A percentile compares a stretch with the other conserved stretches of the same genome.
These are phyloP conservation scores for Mycena belliarum DNA, from an alignment of 768 basidiomycete genomes.

Conservation along the genomic window DNA sequence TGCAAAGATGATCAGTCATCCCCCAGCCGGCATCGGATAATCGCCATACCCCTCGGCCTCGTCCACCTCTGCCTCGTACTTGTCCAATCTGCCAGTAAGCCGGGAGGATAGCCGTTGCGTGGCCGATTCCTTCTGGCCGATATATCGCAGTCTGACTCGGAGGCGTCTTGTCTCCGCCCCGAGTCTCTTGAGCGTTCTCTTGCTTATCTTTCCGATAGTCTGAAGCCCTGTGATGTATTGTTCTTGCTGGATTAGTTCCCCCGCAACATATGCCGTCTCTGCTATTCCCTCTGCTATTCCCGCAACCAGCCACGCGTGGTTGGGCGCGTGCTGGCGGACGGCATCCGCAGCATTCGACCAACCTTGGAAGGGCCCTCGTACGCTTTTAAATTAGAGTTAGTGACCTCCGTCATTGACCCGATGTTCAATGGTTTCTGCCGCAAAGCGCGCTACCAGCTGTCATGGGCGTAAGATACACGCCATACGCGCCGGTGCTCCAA, in stretches of 20 bases:
- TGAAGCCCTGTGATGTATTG: slow-evolving; percentile 38
- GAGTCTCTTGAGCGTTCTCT: too few species aligned
- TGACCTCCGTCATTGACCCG: too few species aligned
- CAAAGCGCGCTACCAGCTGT: too few species aligned
- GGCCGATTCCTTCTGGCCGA: slow-evolving; percentile 41
- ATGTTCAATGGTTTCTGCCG: too few species aligned
- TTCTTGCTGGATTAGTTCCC: slow-evolving; percentile 38
- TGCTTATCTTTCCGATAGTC: slow-evolving; percentile 25
- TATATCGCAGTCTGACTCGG: slow-evolving; percentile 44
- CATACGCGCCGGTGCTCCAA: too few species aligned
- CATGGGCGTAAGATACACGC: too few species aligned
- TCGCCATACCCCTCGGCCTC: slow-evolving; percentile 47
- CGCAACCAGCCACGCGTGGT: slow-evolving; percentile 38
- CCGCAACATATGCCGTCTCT: slow-evolving; percentile 40
- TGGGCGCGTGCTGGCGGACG: slow-evolving; percentile 39
- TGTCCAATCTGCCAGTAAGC: slow-evolving; percentile 42
- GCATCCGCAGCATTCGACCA: slow-evolving; percentile 33
- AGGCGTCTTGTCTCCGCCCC: slow-evolving; percentile 30
- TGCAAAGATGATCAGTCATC: background rate
- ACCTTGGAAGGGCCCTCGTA: background rate
- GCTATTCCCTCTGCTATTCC: slow-evolving; percentile 35
- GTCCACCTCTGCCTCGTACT: slow-evolving; percentile 41
- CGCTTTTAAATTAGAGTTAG: too few species aligned
- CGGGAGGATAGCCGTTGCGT: slow-evolving; percentile 39
- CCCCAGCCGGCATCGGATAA: background rate